Evolutionary conservation across 2,329 filamentous ascomycete species (phyloP).

Genomic region (Sporothrix luriei): DNA sequence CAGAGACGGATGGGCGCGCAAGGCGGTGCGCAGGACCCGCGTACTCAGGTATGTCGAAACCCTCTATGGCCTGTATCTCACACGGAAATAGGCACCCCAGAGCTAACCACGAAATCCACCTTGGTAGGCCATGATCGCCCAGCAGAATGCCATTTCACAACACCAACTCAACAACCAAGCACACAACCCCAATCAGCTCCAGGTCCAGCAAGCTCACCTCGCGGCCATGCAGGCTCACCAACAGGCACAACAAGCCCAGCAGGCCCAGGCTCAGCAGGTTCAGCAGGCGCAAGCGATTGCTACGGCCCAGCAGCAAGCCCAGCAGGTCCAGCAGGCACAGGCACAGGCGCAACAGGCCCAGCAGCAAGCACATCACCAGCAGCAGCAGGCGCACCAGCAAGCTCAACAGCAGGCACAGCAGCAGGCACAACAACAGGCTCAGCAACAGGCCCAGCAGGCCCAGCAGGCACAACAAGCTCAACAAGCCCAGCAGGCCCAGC

Average conservation of each 20-base stretch:
- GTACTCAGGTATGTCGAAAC: constrained; percentile 36
- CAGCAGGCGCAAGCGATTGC: constrained; percentile 39
- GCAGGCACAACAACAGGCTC: constrained; percentile 44
- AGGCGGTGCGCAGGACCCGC: constrained; percentile 30
- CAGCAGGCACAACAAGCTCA: constrained; percentile 51
- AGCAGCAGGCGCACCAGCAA: constrained; percentile 37
- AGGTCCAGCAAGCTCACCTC: constrained; percentile 29
- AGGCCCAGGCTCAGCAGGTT: constrained; percentile 46
- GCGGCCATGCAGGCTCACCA: constrained; percentile 27
- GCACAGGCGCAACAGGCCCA: constrained; percentile 46
- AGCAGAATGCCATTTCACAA: constrained; percentile 51
- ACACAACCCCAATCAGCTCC: constrained; percentile 42
- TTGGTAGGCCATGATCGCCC: constrained; percentile 49
- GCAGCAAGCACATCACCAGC: constrained; percentile 33
- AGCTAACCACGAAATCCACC: constrained; percentile 26
- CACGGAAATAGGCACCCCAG: too few relatives aligned
- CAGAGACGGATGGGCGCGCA: constrained; percentile 43
- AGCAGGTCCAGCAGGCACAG: constrained; percentile 41
- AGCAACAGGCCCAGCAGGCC: constrained; percentile 46
- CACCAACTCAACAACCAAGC: constrained; percentile 49
- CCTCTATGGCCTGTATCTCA: neutral
- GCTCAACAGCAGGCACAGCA: constrained; percentile 47
- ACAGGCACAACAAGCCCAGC: constrained; percentile 43
- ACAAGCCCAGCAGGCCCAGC: constrained; percentile 41
- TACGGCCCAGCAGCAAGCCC: constrained; percentile 45